Conservation (phyloP, 192 early-diverging fungal species). For the Physocladia obscura region DNA sequence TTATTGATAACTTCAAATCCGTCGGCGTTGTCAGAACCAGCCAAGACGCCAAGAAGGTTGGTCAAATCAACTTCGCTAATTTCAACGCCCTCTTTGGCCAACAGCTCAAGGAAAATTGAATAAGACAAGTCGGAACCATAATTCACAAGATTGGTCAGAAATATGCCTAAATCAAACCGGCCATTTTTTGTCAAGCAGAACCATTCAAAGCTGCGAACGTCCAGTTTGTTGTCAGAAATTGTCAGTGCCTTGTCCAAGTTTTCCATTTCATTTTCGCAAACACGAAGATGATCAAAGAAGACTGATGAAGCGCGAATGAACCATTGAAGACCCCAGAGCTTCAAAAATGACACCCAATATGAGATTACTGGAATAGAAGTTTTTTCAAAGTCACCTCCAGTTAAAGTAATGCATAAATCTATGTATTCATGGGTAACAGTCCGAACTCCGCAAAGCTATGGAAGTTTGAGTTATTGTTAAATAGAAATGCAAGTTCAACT, state of each 20-base stretch:
- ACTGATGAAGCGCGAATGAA: constrained; percentile 3
- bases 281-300: constrained; percentile 8
- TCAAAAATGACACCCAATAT: constrained; percentile 14
- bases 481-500: not conserved
- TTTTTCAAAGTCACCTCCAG: constrained; percentile 3
- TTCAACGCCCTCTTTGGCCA: constrained; percentile 13
- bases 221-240: not conserved
- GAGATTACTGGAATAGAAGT: not conserved
- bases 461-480: not conserved
- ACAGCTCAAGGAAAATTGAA: not conserved
- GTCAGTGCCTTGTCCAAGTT: not conserved
- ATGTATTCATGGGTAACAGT: not conserved
- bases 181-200: constrained; percentile 14
- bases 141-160: not conserved
- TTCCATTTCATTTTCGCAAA: not conserved
- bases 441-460: constrained; percentile 9
- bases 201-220: constrained; percentile 18
- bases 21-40: constrained; percentile 10
- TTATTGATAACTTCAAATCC: constrained; percentile 2
- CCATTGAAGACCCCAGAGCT: constrained; percentile 20
- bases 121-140: not conserved
- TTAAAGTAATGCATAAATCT: constrained; percentile 1
- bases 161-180: not conserved
- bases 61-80: constrained; percentile 15
- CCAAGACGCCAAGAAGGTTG: constrained; percentile 14